Evolutionary conservation across 2,329 filamentous ascomycete species (phyloP).

Genomic region (Chalara sp.): DNA sequence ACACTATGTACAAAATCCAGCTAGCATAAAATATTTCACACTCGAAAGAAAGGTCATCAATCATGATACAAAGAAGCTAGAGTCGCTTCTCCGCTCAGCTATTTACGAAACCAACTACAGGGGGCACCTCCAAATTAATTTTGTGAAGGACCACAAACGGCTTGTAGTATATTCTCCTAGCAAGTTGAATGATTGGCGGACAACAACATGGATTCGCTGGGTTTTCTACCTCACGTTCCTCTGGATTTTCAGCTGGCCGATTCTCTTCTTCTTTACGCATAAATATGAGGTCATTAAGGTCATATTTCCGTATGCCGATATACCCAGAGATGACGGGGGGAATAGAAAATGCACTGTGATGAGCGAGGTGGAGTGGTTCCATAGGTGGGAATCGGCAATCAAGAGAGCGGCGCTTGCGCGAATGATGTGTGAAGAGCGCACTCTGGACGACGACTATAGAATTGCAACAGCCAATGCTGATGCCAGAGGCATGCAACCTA

Average conservation of each 20-base stretch:
- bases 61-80: conserved; percentile 50
- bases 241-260: conserved; percentile 66
- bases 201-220: conserved; percentile 55
- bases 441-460: conserved; percentile 51
- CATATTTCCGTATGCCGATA: conserved; percentile 35
- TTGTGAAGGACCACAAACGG: conserved; percentile 49
- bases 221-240: conserved; percentile 61
- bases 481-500: conserved; percentile 11
- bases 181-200: conserved; percentile 57
- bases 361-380: conserved; percentile 50
- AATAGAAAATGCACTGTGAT: conserved; percentile 20
- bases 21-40: conserved; percentile 49
- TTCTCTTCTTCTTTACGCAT: conserved; percentile 60
- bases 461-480: conserved; percentile 31
- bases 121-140: conserved; percentile 50
- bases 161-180: conserved; percentile 60
- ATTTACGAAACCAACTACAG: conserved; percentile 62
- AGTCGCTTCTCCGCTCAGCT: conserved; percentile 44
- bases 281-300: conserved; percentile 57
- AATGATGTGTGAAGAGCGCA: conserved; percentile 36
- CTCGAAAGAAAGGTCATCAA: conserved; percentile 49
- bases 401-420: conserved; percentile 51
- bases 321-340: conserved; percentile 6
- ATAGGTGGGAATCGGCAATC: conserved; percentile 55
- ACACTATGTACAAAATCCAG: conserved; percentile 52